phyloP scores from a whole-genome alignment of 495 filamentous ascomycete species.

The Melanomma pulvis-pyrius region DNA sequence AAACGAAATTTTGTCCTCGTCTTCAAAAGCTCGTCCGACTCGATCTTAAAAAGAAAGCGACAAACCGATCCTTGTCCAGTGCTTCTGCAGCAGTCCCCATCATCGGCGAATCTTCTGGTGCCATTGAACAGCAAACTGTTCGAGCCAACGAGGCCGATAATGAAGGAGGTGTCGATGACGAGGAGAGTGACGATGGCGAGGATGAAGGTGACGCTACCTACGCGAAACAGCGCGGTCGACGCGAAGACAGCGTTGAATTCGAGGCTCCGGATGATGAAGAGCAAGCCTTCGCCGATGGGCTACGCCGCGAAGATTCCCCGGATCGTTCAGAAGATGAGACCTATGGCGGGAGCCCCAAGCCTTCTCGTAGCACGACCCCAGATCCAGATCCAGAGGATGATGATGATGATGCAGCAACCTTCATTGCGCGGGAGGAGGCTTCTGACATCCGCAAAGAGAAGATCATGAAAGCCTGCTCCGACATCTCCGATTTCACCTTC shows the following conservation, averaged over 20 bases:
- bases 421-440: conserved; percentile 15
- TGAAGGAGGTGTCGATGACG: conserved; percentile 54
- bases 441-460: conserved; percentile 58
- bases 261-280: conserved; percentile 92
- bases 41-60: conserved; percentile 77
- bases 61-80: conserved; percentile 59
- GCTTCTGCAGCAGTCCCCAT: conserved; percentile 72
- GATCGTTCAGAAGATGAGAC: conserved; percentile 32
- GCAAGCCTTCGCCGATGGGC: conserved; percentile 54
- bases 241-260: conserved; percentile 80
- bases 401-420: conserved; percentile 50
- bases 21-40: conserved; percentile 68
- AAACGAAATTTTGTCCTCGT: conserved; percentile 72
- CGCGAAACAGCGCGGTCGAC: conserved; percentile 72
- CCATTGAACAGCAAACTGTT: conserved; percentile 61
- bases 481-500: conserved; percentile 77
- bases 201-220: conserved; percentile 86
- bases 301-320: conserved; percentile 24
- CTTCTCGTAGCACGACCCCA: conserved; percentile 4
- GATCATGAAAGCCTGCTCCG: conserved; percentile 60
- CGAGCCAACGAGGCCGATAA: conserved; percentile 48
- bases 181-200: conserved; percentile 73
- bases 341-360: conserved; percentile 38
- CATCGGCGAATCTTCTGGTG: conserved; percentile 76
- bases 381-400: conserved; percentile 14